A percentile compares a stretch with the other conserved stretches of the same genome.
phyloP scores from a whole-genome alignment of 306 rosid species.

The Styphnolobium japonicum region DNA sequence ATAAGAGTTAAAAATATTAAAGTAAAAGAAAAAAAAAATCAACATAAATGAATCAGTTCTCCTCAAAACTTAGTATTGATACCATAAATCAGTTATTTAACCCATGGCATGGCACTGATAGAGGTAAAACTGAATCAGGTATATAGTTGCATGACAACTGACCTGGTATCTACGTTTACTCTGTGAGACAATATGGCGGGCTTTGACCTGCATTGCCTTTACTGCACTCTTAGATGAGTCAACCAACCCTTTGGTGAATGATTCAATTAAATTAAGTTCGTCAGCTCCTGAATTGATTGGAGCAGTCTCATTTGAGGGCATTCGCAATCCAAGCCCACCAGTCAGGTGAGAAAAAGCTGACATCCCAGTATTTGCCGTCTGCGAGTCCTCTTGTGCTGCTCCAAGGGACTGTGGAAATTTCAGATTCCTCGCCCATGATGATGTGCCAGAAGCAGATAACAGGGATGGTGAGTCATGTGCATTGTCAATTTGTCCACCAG shows the following conservation, averaged over 20 bases:
- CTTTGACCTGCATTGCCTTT: conserved; percentile 91
- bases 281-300: conserved; percentile 25
- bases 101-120: not conserved
- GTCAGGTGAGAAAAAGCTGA: conserved; percentile 57
- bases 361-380: conserved; percentile 39
- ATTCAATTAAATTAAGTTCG: conserved; percentile 62
- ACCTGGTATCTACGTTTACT: conserved; percentile 95
- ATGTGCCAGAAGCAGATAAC: conserved; percentile 41
- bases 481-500: conserved; percentile 34
- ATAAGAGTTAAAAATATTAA: not conserved
- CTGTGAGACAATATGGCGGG: conserved; percentile 90
- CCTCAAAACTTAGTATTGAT: not conserved
- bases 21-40: not conserved
- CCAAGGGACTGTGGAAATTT: conserved; percentile 41
- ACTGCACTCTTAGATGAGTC: conserved; percentile 75
- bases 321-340: conserved; percentile 54
- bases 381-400: conserved; percentile 39
- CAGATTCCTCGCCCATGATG: conserved; percentile 50
- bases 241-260: conserved; percentile 70
- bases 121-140: conserved; percentile 11
- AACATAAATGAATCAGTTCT: conserved; percentile 11
- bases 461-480: conserved; percentile 26
- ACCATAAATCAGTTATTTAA: not conserved
- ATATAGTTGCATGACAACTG: conserved; percentile 10
- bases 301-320: conserved; percentile 44